Base-by-base conservation (phyloP, 345 rosid genomes). In the Atalantia buxifolia region DNA sequence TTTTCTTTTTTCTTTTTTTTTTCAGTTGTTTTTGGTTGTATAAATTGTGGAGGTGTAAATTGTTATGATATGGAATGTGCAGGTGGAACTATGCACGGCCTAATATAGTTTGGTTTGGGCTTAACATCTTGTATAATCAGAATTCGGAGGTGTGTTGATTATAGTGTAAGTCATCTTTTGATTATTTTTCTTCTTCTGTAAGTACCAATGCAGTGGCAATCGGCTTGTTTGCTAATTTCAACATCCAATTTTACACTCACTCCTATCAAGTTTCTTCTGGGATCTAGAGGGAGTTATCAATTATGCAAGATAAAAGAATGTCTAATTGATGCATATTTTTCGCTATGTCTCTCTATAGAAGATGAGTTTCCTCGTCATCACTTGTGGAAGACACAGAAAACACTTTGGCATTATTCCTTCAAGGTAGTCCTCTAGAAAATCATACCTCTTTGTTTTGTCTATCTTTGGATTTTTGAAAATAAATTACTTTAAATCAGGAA, bases 21-120 rank as follows among this genome's bases (percentile, higher is more conserved):
- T 7, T 1, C 53, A 21, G 22, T 28, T 63, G 25, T 57, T 74
- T 45, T 33, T 62, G 13, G 19, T 48, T 40, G 70, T 30, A 25
- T 62, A 25, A 40, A 53, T 59, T 71, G 25, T 18, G 56, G 71
- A 81, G 66, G 72, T 71, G 8, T 59, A 76, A 70, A 75, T 55
- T 57, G 50, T 67, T 75, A 59, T 73, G 68, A 66, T 82, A 79
- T 90, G 84, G 78, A 79, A 79, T 80, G 75, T 90, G 95, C 94
- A 91, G 97, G 92, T 92, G 93, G 87, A 86, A 80, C 76, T 85
- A 77, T 89, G 80, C 79, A 66, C 86, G 79, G 85, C 81, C 80
- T 74, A 80, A 61, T 81, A 78, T 53, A 80, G 86, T 81, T 84
- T 88, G 85, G 75, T 81, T 84, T 82, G 86, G 81, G 83, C 80